Percentiles rank a stretch among this genome's conserved stretches.
Conservation (phyloP, 2,329 filamentous ascomycete species). For the Talaromyces sp. region DNA sequence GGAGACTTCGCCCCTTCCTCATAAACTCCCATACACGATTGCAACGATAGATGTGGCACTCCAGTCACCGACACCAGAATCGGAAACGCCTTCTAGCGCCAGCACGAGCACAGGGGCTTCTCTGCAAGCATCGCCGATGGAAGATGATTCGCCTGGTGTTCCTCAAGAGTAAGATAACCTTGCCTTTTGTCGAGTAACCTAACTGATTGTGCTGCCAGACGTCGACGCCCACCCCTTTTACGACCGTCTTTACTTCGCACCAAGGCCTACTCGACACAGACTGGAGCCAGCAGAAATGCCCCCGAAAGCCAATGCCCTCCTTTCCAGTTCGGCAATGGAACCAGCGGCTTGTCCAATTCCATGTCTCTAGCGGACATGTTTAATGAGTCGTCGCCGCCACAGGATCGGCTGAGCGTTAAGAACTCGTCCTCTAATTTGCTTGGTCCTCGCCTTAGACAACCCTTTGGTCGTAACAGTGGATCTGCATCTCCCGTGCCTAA, state of each 20-base stretch:
- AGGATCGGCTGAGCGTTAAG: slow-evolving; percentile 61
- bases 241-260: slow-evolving; percentile 70
- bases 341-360: slow-evolving; percentile 53
- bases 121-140: slow-evolving; percentile 38
- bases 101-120: slow-evolving; percentile 42
- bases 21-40: slow-evolving; percentile 69
- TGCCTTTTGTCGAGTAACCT: neutral
- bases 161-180: slow-evolving; percentile 36
- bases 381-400: slow-evolving; percentile 66
- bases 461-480: slow-evolving; percentile 65
- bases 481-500: slow-evolving; percentile 67
- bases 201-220: slow-evolving; percentile 41
- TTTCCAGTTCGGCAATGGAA: slow-evolving; percentile 68
- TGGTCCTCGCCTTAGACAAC: slow-evolving; percentile 60
- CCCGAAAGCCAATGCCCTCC: slow-evolving; percentile 64
- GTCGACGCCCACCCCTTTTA: slow-evolving; percentile 64
- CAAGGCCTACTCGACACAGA: slow-evolving; percentile 70
- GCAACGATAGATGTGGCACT: slow-evolving; percentile 58
- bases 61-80: slow-evolving; percentile 66
- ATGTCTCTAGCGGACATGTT: slow-evolving; percentile 78
- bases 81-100: slow-evolving; percentile 38
- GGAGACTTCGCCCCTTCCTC: slow-evolving; percentile 90
- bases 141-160: slow-evolving; percentile 26
- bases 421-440: slow-evolving; percentile 55
- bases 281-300: slow-evolving; percentile 57